Conservation (phyloP, 2,329 filamentous ascomycete species). For the Ploettnerulaceae sp. region DNA sequence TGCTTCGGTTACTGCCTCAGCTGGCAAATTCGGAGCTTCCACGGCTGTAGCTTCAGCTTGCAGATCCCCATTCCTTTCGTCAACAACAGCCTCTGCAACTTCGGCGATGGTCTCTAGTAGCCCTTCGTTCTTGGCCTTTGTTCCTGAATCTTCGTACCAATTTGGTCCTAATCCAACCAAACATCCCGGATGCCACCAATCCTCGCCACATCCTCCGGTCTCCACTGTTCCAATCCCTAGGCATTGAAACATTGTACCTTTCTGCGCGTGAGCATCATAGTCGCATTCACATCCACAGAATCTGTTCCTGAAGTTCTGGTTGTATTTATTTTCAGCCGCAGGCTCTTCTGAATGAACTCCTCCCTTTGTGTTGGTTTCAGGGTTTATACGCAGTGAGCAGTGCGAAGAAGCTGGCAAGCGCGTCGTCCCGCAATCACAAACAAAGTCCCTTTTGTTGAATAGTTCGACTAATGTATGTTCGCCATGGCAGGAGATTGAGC, state of each 20-base stretch:
- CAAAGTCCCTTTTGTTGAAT: conserved; percentile 92
- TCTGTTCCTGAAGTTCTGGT: conserved; percentile 88
- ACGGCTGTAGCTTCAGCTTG: conserved; percentile 28
- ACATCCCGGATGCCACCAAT: conserved; percentile 97
- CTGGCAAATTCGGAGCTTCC: conserved; percentile 14
- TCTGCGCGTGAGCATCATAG: conserved; percentile 84
- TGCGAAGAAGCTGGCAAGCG: conserved; percentile 62
- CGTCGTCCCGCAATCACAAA: conserved; percentile 91
- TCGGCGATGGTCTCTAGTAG: conserved; percentile 48
- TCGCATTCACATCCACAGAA: conserved; percentile 88
- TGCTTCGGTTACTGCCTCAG: conserved; percentile 36
- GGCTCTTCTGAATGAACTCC: conserved; percentile 72
- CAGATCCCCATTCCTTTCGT: conserved; percentile 18
- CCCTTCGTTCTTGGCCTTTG: conserved; percentile 35
- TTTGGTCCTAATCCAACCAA: conserved; percentile 73
- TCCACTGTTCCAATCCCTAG: conserved; percentile 75
- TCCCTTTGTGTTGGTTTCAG: conserved; percentile 69
- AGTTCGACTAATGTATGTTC: conserved; percentile 94
- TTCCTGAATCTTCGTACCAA: conserved; percentile 56
- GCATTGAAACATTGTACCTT: conserved; percentile 98
- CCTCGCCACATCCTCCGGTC: conserved; percentile 87
- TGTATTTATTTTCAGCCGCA: conserved; percentile 75
- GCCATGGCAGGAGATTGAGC: conserved; percentile 93
- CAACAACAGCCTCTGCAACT: conserved; percentile 37
- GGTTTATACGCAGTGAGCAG: conserved; percentile 71